Evolutionary conservation across 2,329 filamentous ascomycete genomes (phyloP), one percentile per base, ranked within the genome.

Genomic region (Calonectria leucothoes): DNA sequence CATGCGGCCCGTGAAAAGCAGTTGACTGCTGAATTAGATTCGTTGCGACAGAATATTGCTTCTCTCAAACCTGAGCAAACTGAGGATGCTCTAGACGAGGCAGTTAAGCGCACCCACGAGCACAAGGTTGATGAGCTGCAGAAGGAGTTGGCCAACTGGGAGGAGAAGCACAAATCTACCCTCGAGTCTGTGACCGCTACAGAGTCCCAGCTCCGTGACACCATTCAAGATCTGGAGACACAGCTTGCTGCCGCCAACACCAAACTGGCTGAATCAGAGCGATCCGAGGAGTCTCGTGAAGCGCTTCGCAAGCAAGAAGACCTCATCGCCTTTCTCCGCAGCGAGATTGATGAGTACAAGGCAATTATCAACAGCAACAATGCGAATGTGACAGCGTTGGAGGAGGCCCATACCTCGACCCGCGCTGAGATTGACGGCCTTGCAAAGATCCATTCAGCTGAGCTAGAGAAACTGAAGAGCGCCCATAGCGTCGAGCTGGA

Each of bases 341-440:
- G 86, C 72, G 93, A 98, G 82, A 93, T 98, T 67, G 92, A 96
- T 66, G 92, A 95, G 81, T 95, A 98, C 85, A 96, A 94, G 85
- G 86, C 89, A 4, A 91, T 94, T 45, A 93, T 97, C 78, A 89
- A 90, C 75, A 89, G 87, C 76, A 94, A 96, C 79, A 88, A 92
- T 15, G 82, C 89, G 48, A 94, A 93, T 79, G 92, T 98, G 35
- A 88, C 92, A 4, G 91, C 94, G 76, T 88, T 98, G 17, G 95
- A 98, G 83, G 86, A 92, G 75, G 91, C 93, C 5, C 93, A 97
- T 81, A 84, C 89, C 37, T 88, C 89, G 31, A 90, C 94, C 65
- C 91, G 92, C 27, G 83, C 89, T 25, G 86, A 86, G 0, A 49
- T 72, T 23, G 70, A 69, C 12, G 78, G 81, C 27, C 63, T 48